Evolutionary conservation across 176 grass and related monocot genomes (phyloP), one percentile per base, ranked within the genome.

Genomic region (Hordeum marinum): DNA sequence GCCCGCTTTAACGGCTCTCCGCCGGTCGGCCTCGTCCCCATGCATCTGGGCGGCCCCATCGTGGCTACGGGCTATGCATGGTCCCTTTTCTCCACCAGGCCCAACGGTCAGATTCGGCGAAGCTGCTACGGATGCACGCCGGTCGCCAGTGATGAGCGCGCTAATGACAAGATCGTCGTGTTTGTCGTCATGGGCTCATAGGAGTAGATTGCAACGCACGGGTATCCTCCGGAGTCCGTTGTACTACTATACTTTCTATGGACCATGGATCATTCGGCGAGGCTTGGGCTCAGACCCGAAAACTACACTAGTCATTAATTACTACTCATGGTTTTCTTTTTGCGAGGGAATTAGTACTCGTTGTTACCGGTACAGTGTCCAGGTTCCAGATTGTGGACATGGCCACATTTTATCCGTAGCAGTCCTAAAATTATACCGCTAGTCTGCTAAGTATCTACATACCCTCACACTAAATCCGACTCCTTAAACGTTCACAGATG

Each of bases 101-200:
- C 83, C 83, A 85, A 89, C 83, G 83, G 88, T 89, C 77, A 59
- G 70, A 89, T 85, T 81, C 69, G 80, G 81, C 83, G 59, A 85
- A 68, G 60, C 78, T 54, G 70, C 69, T 63, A 62, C 72, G 54
- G 54, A 21, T 57, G 18, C 52, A 3, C 31, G 3, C 31, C 31
- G 3, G 31, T 32, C 2, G 3, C 43, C 39, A 48, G 15, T 9
- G 57, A 42, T 50, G 73, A 65, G 79, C 50, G 34, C 62, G 31
- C 62, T 69, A 65, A 42, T 68, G 85, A 18, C 52, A 20, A 35
- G n/a, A 29, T 36, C 4, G 60, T 17, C 4, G 45, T n/a, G 31
- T 6, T 23, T 62, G 77, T 54, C 82, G 70, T 89, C 61, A 82
- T 34, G 32, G 32, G 32, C 32, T 34, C 32, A 34, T 84, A 43